Evolutionary conservation across 2,329 filamentous ascomycete genomes (phyloP).

Genomic region (Blumeria hordei): DNA sequence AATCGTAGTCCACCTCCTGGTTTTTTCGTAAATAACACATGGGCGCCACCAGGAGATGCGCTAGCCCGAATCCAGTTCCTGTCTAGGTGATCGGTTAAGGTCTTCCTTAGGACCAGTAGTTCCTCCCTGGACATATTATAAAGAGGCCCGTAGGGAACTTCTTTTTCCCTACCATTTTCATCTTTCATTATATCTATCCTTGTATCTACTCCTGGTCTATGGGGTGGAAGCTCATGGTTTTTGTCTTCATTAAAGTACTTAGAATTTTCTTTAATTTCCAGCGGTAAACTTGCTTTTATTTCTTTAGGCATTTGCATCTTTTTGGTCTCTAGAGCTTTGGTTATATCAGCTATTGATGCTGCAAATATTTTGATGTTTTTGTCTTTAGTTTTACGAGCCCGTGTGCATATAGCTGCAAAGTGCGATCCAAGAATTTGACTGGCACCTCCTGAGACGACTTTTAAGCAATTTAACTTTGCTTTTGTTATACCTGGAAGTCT

Average conservation of each 20-base stretch:
- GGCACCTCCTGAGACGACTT: background rate
- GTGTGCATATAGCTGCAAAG: background rate
- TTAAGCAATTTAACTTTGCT: background rate
- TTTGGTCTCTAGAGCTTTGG: background rate
- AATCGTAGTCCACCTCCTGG: background rate
- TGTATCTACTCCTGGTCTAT: background rate
- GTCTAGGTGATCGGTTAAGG: background rate
- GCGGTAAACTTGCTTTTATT: background rate
- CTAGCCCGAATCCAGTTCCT: background rate
- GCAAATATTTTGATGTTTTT: background rate
- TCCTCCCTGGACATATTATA: background rate
- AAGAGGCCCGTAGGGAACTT: background rate
- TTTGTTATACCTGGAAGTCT: background rate
- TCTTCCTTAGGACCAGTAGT: background rate
- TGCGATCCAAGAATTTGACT: background rate
- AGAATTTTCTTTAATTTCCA: background rate
- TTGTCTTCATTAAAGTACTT: background rate
- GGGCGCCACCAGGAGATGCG: background rate
- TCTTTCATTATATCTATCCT: background rate
- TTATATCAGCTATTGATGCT: background rate
- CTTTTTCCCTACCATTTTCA: background rate
- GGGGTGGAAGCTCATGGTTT: background rate
- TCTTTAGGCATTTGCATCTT: background rate
- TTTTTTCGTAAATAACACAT: background rate
- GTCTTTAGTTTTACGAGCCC: background rate